Conservation (phyloP, 176 grass and related monocot species). For the Oryza meyeriana region DNA sequence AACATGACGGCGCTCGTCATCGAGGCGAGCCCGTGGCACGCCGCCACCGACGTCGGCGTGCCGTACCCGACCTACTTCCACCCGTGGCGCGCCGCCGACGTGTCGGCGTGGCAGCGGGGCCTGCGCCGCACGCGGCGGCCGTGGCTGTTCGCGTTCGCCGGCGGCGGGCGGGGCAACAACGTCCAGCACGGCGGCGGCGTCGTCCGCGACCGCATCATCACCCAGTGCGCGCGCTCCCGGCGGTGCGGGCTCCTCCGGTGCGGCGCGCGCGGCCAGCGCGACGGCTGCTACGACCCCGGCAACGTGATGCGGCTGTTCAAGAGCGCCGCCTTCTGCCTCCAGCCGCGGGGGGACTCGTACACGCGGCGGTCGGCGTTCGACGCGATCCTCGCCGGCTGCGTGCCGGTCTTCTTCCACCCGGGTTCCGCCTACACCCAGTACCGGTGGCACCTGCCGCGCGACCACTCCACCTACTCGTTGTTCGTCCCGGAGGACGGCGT, state of each 20-base stretch:
- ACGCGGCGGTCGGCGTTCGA: slow-evolving; percentile 71
- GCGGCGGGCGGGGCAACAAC: slow-evolving; percentile 17
- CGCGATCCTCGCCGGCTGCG: slow-evolving; percentile 60
- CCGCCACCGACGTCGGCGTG: slow-evolving; percentile 31
- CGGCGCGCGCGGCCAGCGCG: slow-evolving; percentile 12
- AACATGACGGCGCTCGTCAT: slow-evolving; percentile 67
- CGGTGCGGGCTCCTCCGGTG: slow-evolving; percentile 53
- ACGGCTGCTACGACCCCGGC: slow-evolving; percentile 35
- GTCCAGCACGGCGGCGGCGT: background rate
- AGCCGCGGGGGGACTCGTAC: slow-evolving; percentile 62
- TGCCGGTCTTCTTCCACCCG: slow-evolving; percentile 78
- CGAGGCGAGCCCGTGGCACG: slow-evolving; percentile 45
- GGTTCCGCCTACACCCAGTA: slow-evolving; percentile 56
- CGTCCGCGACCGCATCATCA: slow-evolving; percentile 47
- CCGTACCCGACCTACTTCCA: slow-evolving; percentile 84
- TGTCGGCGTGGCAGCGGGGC: slow-evolving; percentile 45
- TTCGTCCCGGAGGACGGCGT: slow-evolving; percentile 56
- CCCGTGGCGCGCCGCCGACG: slow-evolving; percentile 43
- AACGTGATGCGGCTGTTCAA: slow-evolving; percentile 50
- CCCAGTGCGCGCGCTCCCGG: slow-evolving; percentile 44
- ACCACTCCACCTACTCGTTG: slow-evolving; percentile 59
- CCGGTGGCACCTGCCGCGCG: slow-evolving; percentile 47
- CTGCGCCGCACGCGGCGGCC: slow-evolving; percentile 37
- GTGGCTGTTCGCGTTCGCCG: slow-evolving; percentile 62
- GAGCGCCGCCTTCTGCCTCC: slow-evolving; percentile 58